These are phyloP conservation scores for Pontederia paniculata DNA, from an alignment of 176 grass and related monocot species.

Conservation along the genomic window DNA sequence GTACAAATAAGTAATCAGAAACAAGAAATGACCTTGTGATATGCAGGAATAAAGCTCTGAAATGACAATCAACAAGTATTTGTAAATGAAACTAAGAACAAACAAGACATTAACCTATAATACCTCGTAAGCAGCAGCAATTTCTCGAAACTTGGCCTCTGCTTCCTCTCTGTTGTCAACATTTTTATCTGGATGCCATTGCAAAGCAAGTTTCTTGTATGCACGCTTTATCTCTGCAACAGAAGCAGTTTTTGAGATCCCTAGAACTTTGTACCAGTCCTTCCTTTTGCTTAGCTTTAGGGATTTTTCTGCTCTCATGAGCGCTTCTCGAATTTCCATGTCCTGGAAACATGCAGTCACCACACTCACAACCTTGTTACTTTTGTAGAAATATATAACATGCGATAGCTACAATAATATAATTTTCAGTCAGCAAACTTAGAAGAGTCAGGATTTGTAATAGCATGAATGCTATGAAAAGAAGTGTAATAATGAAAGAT, in stretches of 20 bases:
- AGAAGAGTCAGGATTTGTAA: no score
- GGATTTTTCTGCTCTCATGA: slow-evolving; percentile 83
- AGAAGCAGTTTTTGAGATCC: slow-evolving; percentile 68
- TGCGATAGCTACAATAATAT: no score
- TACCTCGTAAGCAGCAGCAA: slow-evolving; percentile 96
- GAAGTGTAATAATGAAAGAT: no score
- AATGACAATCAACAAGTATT: not conserved
- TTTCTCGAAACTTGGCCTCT: slow-evolving; percentile 84
- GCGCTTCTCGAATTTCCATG: slow-evolving; percentile 70
- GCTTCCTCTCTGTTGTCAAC: slow-evolving; percentile 90
- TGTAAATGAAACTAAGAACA: not conserved
- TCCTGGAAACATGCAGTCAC: slow-evolving; percentile 27
- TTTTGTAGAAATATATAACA: no score
- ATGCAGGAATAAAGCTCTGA: no score
- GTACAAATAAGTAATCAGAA: no score
- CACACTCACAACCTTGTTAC: no score
- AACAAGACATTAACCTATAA: not conserved
- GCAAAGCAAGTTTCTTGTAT: slow-evolving; percentile 93
- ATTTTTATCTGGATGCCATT: slow-evolving; percentile 99
- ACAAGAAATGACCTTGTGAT: no score
- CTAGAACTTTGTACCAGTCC: slow-evolving; percentile 96
- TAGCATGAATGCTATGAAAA: no score
- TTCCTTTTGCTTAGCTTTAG: slow-evolving; percentile 93
- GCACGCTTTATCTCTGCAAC: slow-evolving; percentile 83
- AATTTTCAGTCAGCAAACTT: no score